These are phyloP conservation scores for Quercus wislizeni DNA, from an alignment of 306 rosid genomes.

Conservation along the genomic window DNA sequence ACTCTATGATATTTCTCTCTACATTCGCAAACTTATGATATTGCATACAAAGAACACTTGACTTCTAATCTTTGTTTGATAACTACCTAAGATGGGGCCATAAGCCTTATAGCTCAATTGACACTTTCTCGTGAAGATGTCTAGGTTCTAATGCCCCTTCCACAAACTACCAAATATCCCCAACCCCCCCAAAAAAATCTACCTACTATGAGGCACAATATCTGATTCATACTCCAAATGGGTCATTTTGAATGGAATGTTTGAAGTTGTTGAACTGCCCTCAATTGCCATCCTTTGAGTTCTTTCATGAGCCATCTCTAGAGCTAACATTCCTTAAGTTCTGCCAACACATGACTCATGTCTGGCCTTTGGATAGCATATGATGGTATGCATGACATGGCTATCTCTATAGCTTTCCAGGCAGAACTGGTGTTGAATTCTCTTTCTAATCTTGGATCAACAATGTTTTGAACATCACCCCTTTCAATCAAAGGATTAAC, in stretches of 20 bases:
- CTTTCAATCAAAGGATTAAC: background rate
- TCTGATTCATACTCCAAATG: background rate
- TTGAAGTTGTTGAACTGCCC: background rate
- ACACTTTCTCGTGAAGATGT: no score
- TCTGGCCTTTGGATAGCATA: constrained; percentile 25
- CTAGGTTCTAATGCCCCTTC: no score
- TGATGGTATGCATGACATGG: constrained; percentile 7
- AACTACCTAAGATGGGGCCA: no score
- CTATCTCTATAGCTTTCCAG: constrained; percentile 30
- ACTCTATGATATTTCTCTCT: no score
- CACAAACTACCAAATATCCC: no score
- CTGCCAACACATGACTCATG: constrained; percentile 19
- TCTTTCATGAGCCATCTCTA: background rate
- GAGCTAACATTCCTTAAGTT: constrained; percentile 25
- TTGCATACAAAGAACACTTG: no score
- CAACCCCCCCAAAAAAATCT: no score
- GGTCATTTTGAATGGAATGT: no score
- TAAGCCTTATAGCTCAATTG: no score
- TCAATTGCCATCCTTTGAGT: background rate
- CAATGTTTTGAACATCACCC: constrained; percentile 6
- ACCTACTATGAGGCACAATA: no score
- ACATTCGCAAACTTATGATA: no score
- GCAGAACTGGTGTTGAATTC: constrained; percentile 13
- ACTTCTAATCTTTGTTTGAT: no score
- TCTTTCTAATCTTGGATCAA: constrained; percentile 20